These are phyloP conservation scores for Aspergillus latus DNA, from an alignment of 2,329 filamentous ascomycete species.

Conservation along the genomic window DNA sequence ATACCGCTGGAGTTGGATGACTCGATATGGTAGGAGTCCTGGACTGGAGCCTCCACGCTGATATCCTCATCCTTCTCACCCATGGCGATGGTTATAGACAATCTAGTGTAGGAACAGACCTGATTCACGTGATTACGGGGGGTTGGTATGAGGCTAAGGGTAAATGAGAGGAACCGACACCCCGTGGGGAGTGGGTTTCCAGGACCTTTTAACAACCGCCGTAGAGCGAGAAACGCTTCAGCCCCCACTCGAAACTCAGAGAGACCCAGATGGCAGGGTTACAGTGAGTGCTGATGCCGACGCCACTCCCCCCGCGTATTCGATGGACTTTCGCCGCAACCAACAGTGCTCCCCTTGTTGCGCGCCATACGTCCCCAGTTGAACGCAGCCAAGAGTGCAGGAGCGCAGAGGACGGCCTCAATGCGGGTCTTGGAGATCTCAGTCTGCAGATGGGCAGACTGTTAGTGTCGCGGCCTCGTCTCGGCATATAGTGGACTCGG, in stretches of 20 bases:
- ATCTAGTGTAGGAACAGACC: too few species aligned
- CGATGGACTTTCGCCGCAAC: background rate
- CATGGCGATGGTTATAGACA: background rate
- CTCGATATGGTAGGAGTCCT: background rate
- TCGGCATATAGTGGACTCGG: background rate
- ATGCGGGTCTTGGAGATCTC: background rate
- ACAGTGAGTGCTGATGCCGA: constrained; percentile 1
- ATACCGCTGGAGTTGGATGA: background rate
- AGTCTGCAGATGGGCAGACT: constrained; percentile 1
- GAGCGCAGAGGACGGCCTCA: background rate
- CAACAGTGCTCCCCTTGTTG: background rate
- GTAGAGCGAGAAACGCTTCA: background rate
- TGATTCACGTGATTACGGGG: background rate
- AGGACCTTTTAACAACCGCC: background rate
- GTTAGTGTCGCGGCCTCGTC: background rate
- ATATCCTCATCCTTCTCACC: background rate
- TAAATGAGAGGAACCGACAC: background rate
- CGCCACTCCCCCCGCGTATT: background rate
- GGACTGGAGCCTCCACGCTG: background rate
- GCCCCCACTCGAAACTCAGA: background rate
- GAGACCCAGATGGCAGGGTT: background rate
- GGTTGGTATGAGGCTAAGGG: background rate
- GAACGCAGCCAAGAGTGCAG: constrained; percentile 1
- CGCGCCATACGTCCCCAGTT: background rate
- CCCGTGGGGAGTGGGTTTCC: background rate